Evolutionary conservation across 2,329 filamentous ascomycete genomes (phyloP), one percentile per base, ranked within the genome.

Genomic region (Cladosporium austrohemisphaericum): DNA sequence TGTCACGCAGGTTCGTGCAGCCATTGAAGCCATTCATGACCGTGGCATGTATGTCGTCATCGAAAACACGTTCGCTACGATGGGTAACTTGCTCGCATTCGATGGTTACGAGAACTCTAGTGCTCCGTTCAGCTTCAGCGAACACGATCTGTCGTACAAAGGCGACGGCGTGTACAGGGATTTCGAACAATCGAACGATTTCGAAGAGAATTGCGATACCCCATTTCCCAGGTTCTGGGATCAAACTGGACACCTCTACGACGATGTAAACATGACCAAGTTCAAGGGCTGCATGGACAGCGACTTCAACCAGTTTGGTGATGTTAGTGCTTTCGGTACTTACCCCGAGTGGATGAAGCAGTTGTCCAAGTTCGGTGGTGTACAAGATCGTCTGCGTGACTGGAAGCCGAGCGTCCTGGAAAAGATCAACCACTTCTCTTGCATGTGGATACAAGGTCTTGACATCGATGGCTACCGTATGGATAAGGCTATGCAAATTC

Each of bases 401-500:
- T 85, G 82, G 82, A 59, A 75, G 20, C 76, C 78, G 2, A 74
- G 75, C 10, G 81, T 84, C 0, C 68, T 75, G 25, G 71, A 76
- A 38, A 79, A 79, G 56, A 68, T 85, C 50, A 75, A 78, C 53
- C 75, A 75, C 36, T 81, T 84, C 57, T 82, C 80, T 1, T 85
- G 82, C 65, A 79, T 84, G 64, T 72, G 79, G 26, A 81, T 85
- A 50, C 65, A 71, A 19, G 77, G 75, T 54, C 69, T 85, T n/a
- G 82, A 85, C 58, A 77, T 85, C 49, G 82, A 85, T 58, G 82
- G 81, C 0, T 83, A 81, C 59, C 77, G 82, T 47, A 81, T 83
- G 64, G 82, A 85, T 66, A 85, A 85, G 64, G 82, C 80, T 2
- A 77, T 79, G 13, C 81, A 84, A 58, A 75, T 79, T 10, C 83